phyloP scores from a whole-genome alignment of 371 early-diverging fungal species.

The Nematocida parisii region DNA sequence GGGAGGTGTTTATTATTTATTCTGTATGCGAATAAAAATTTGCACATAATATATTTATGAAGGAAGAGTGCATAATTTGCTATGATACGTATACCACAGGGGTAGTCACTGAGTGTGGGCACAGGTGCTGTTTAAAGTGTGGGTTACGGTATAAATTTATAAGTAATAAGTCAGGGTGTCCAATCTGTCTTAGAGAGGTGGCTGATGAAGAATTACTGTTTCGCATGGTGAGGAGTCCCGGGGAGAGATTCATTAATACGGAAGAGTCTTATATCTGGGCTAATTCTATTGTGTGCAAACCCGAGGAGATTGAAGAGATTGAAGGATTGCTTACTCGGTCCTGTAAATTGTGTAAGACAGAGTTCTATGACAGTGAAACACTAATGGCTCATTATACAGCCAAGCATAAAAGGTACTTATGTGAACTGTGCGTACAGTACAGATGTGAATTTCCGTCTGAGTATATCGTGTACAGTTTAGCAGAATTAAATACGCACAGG shows the following conservation, averaged over 20 bases:
- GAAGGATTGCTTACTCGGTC: constrained; percentile 47
- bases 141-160: constrained; percentile 56
- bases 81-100: constrained; percentile 18
- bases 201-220: constrained; percentile 32
- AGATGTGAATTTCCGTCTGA: constrained; percentile 66
- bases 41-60: constrained; percentile 5
- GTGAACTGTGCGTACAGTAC: constrained; percentile 62
- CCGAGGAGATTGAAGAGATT: constrained; percentile 44
- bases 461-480: constrained; percentile 53
- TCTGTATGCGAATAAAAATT: not conserved
- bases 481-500: constrained; percentile 59
- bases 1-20: too few relatives aligned
- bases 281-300: constrained; percentile 28
- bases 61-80: constrained; percentile 49
- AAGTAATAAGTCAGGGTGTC: constrained; percentile 52
- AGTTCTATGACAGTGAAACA: constrained; percentile 43
- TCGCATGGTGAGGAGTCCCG: constrained; percentile 1
- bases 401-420: constrained; percentile 60
- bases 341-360: constrained; percentile 61
- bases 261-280: constrained; percentile 53
- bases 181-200: constrained; percentile 38
- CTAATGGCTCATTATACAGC: constrained; percentile 62
- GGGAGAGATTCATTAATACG: not conserved
- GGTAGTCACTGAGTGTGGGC: constrained; percentile 37
- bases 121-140: constrained; percentile 44